Base-by-base conservation (phyloP, 2,329 filamentous ascomycete genomes). In the Xylaria hypoxylon region DNA sequence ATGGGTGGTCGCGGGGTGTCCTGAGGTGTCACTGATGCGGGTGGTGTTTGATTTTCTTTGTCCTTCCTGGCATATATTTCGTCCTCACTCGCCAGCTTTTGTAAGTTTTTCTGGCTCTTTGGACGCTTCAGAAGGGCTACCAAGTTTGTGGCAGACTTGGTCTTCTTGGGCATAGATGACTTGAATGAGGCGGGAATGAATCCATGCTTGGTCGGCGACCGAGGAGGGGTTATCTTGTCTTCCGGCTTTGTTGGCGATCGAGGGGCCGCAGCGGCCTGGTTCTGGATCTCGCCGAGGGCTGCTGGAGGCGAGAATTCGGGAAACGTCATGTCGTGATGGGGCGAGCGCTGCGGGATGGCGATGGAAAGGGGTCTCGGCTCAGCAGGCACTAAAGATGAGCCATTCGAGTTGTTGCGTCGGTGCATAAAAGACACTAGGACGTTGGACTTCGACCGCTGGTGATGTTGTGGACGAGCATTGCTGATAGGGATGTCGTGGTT, bases 101-200 rank as follows among this genome's bases (percentile, higher is more conserved):
- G 86, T 26, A 91, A 79, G 70, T 88, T 90, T 74, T 90, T 92
- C 59, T 89, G 85, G 10, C 92, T 93, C 77, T 91, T 93, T 65
- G 89, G 88, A 63, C 91, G 90, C 63, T 89, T 89, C 58, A 97
- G 86, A 61, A 97, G 86, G 4, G 86, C 89, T 0, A 89, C 88
- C n/a, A 98, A 84, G 76, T 94, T 96, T 35, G 92, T 92, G 3
- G 92, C 87, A 0, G 94, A 97, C 79, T 95, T 97, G 42, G 87
- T 87, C 82, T 95, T 96, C 75, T 90, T 91, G 28, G 88, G 87
- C 75, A 91, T 60, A 11, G 80, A 74, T 2, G 81, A 78, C 70
- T 83, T 84, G 63, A 87, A 75, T 71, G 78, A 70, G 13, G 70
- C 47, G 22, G 69, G 65, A 28, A 69, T 71, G 55, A 73, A 73